These are phyloP conservation scores for Mortierella hygrophila DNA, from an alignment of 192 early-diverging fungal species.

Conservation along the genomic window DNA sequence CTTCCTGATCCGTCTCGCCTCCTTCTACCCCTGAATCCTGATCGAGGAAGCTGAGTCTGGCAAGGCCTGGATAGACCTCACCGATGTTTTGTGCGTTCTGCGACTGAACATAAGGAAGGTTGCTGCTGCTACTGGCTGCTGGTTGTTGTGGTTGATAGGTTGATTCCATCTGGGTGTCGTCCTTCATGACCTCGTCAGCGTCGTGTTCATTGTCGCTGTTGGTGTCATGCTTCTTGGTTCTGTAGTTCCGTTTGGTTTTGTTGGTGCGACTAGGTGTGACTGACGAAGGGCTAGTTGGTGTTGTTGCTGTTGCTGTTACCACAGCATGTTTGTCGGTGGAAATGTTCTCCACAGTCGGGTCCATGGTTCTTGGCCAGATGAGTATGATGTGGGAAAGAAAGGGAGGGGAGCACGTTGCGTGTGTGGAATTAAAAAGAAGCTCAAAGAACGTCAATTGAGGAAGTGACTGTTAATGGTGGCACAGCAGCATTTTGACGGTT, in stretches of 20 bases:
- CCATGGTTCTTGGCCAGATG: neutral
- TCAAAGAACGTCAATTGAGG: slow-evolving; percentile 1
- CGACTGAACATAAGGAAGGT: slow-evolving; percentile 40
- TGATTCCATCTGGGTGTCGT: neutral
- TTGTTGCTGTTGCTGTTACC: neutral
- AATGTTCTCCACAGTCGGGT: neutral
- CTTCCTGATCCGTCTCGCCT: neutral
- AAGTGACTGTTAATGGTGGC: neutral
- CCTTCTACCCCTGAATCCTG: slow-evolving; percentile 16
- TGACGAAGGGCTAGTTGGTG: neutral
- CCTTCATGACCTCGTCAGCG: neutral
- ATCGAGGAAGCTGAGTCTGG: slow-evolving; percentile 44
- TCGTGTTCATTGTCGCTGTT: slow-evolving; percentile 6
- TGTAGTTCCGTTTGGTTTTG: slow-evolving; percentile 37
- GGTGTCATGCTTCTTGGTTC: slow-evolving; percentile 13
- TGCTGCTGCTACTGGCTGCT: neutral
- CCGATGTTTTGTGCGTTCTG: slow-evolving; percentile 44
- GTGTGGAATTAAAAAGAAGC: neutral
- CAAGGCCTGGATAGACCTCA: slow-evolving; percentile 46
- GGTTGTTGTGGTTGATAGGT: neutral
- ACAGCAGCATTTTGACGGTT: too few relatives aligned
- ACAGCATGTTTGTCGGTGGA: neutral
- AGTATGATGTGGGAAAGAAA: neutral
- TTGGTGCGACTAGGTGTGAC: neutral
- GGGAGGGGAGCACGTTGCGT: neutral